Evolutionary conservation across 2,329 filamentous ascomycete genomes (phyloP).

Genomic region (Xylogone sp.): DNA sequence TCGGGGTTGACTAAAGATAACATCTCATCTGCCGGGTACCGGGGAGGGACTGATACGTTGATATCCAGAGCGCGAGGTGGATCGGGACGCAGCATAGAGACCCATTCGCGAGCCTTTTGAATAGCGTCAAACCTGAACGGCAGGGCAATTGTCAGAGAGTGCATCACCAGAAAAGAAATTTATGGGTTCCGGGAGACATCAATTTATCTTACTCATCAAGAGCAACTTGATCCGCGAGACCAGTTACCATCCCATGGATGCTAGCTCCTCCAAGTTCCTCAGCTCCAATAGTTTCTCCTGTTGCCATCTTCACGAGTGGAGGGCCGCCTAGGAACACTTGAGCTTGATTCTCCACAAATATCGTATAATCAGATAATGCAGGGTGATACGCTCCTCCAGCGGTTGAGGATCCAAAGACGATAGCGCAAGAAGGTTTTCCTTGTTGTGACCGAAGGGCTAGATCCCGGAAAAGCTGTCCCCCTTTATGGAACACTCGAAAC

Average conservation of each 20-base stretch:
- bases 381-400: conserved; percentile 39
- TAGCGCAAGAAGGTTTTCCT: conserved; percentile 36
- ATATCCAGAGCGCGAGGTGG: too few relatives aligned
- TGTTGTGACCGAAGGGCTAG: conserved; percentile 34
- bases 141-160: too few relatives aligned
- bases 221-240: conserved; percentile 40
- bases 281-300: conserved; percentile 37
- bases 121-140: conserved; percentile 34
- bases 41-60: too few relatives aligned
- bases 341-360: conserved; percentile 38
- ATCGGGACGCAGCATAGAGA: conserved; percentile 9
- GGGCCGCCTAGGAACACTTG: conserved; percentile 42
- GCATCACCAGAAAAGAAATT: too few relatives aligned
- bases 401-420: conserved; percentile 41
- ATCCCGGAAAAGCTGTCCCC: conserved; percentile 37
- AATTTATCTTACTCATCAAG: conserved; percentile 31
- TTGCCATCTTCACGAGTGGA: conserved; percentile 43
- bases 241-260: conserved; percentile 36
- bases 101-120: conserved; percentile 34
- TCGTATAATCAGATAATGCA: conserved; percentile 38
- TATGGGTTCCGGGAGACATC: not conserved
- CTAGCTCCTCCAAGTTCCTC: conserved; percentile 39
- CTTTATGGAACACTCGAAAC: conserved; percentile 41
- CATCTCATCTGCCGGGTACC: conserved; percentile 33
- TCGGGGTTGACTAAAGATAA: conserved; percentile 34